phyloP scores from a whole-genome alignment of 306 rosid genomes.

The Cucumis cinereus region DNA sequence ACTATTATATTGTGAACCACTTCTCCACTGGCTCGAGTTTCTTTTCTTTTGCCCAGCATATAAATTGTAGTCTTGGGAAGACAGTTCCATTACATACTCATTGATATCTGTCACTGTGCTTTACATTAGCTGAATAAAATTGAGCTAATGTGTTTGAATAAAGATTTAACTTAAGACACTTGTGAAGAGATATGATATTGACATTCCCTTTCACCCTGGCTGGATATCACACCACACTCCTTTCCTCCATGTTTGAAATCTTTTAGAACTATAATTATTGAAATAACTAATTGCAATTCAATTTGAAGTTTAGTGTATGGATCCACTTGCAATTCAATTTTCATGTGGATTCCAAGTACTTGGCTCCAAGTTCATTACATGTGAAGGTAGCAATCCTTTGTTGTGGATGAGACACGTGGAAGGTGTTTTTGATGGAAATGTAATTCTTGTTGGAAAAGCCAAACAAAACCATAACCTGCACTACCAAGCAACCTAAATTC shows the following conservation, averaged over 20 bases:
- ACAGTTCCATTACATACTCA: neutral
- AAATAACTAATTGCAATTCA: neutral
- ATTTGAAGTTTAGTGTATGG: neutral
- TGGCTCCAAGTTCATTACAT: neutral
- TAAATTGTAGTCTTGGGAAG: neutral
- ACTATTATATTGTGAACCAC: neutral
- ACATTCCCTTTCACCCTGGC: neutral
- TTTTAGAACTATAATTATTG: too few species aligned
- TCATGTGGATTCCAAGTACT: neutral
- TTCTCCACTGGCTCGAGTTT: neutral
- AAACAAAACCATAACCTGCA: neutral
- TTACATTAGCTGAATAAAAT: neutral
- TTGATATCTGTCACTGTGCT: neutral
- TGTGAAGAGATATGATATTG: neutral
- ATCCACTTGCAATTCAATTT: neutral
- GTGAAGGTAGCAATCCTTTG: neutral
- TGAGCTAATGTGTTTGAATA: neutral
- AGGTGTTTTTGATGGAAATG: neutral
- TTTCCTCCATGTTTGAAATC: neutral
- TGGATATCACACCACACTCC: neutral
- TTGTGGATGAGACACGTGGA: conserved; percentile 1
- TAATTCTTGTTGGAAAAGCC: conserved; percentile 2
- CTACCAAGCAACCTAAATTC: conserved; percentile 4
- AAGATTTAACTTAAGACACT: neutral
- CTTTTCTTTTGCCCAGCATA: neutral